Base-by-base conservation (phyloP, 805 yeast genomes). In the Candida germanica region DNA sequence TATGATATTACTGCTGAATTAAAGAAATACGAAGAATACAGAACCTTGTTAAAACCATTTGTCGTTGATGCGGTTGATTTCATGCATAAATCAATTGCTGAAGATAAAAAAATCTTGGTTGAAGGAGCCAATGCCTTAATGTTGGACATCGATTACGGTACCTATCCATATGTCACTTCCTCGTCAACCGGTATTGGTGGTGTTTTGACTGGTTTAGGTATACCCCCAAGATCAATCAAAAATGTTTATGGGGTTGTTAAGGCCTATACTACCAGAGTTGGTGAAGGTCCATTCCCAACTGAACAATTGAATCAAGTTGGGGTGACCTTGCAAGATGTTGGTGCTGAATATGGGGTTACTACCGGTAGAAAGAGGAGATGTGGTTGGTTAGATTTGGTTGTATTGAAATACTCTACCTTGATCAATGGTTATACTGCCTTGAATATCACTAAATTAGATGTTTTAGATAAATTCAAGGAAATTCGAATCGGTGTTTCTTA, bases 351-450 rank as follows among this genome's bases (percentile, higher is more conserved):
- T 54, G 98, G 98, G 66, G 98, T 93, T 50, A 93, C 98, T 46
- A 93, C 98, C 24, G 98, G 98, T 49, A 83, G 98, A 71, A 88
- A 89, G 76, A 85, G 98, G 73, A 82, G 98, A 69, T 93, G 98
- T 64, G 98, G 98, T 39, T 93, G 98, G 98, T 79, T 93, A 58
- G 98, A 93, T 66, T 72, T 93, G 52, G 98, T 93, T 16, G 96
- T 93, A 18, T 71, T 93, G 63, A 86, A 84, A 62, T 91, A 93
- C 69, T 87, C 97, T 25, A 79, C 88, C 39, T 64, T 81, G 58
- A 87, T 93, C 62, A 93, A 93, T 58, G 98, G 98, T 38, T 93
- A 91, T 77, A 93, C 98, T 31, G 75, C 84, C 34, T 72, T 93
- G 59, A 93, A 93, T 74, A 83, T 93, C 59, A 93, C 98, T 51